phyloP scores from a whole-genome alignment of 1,284 basidiomycete species.

The Acaromyces ingoldii region DNA sequence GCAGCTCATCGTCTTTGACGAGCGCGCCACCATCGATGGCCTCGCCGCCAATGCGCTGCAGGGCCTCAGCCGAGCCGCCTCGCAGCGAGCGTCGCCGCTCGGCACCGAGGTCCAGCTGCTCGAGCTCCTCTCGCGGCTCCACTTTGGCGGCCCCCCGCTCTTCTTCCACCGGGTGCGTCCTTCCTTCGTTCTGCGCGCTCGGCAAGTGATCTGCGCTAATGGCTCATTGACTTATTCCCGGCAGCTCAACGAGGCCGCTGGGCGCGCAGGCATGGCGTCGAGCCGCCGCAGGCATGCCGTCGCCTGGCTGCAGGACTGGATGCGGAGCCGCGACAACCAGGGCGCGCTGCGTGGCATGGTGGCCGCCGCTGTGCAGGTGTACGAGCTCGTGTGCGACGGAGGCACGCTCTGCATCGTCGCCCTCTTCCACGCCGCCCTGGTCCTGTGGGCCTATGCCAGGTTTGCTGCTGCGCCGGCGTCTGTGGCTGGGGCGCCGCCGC shows the following conservation, averaged over 20 bases:
- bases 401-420: slow-evolving; percentile 10
- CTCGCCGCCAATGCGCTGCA: slow-evolving; percentile 4
- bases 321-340: slow-evolving; percentile 2
- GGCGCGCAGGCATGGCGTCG: slow-evolving; percentile 5
- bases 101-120: slow-evolving; percentile 13
- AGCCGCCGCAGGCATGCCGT: slow-evolving; percentile 8
- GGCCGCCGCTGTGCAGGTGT: slow-evolving; percentile 7
- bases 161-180: slow-evolving; percentile 13
- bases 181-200: no score
- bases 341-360: slow-evolving; percentile 10
- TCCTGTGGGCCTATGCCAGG: slow-evolving; percentile 12
- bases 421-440: slow-evolving; percentile 12
- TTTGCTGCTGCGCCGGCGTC: background rate
- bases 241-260: slow-evolving; percentile 11
- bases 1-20: slow-evolving; percentile 4
- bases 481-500: background rate
- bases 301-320: slow-evolving; percentile 4
- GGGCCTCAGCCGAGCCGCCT: background rate
- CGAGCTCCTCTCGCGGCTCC: slow-evolving; percentile 7
- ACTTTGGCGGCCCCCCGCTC: slow-evolving; percentile 12
- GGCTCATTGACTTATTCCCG: no score
- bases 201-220: no score
- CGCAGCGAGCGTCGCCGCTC: background rate
- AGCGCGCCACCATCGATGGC: slow-evolving; percentile 5
- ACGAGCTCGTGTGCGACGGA: slow-evolving; percentile 4